Evolutionary conservation across 2,329 filamentous ascomycete species (phyloP).

Genomic region (Tothia fuscella): DNA sequence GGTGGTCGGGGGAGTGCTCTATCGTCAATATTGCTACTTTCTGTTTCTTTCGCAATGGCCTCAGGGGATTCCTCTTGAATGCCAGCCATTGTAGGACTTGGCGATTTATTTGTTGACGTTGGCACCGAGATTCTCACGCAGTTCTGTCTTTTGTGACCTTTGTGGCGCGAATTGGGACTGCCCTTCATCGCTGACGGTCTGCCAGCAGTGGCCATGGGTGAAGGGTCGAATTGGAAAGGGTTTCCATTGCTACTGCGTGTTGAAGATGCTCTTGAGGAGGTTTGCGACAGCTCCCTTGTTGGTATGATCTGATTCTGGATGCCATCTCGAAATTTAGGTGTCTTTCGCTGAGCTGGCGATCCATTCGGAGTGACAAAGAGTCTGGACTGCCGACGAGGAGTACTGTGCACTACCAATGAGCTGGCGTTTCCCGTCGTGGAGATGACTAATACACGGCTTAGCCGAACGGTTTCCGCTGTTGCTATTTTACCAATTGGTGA

Average conservation of each 20-base stretch:
- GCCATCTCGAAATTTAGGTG: slow-evolving; percentile 13
- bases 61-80: slow-evolving; percentile 27
- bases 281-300: slow-evolving; percentile 28
- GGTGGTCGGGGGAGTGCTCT: slow-evolving; percentile 20
- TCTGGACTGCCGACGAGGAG: slow-evolving; percentile 23
- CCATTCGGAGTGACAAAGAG: slow-evolving; percentile 27
- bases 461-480: slow-evolving; percentile 23
- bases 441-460: slow-evolving; percentile 24
- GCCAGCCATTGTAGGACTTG: slow-evolving; percentile 25
- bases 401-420: too few species aligned
- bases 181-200: slow-evolving; percentile 34
- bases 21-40: too few species aligned
- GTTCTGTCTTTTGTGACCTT: slow-evolving; percentile 32
- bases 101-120: slow-evolving; percentile 27
- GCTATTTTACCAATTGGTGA: slow-evolving; percentile 21
- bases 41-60: background rate
- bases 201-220: slow-evolving; percentile 17
- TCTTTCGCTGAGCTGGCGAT: slow-evolving; percentile 27
- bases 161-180: slow-evolving; percentile 32
- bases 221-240: slow-evolving; percentile 33
- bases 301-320: slow-evolving; percentile 22
- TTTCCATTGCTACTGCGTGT: slow-evolving; percentile 33
- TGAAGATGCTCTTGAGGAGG: slow-evolving; percentile 18
- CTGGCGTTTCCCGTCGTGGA: too few species aligned
- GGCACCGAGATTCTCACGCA: slow-evolving; percentile 34